phyloP scores from a whole-genome alignment of 2,329 filamentous ascomycete genomes.

The Sordariomycetes sp. region DNA sequence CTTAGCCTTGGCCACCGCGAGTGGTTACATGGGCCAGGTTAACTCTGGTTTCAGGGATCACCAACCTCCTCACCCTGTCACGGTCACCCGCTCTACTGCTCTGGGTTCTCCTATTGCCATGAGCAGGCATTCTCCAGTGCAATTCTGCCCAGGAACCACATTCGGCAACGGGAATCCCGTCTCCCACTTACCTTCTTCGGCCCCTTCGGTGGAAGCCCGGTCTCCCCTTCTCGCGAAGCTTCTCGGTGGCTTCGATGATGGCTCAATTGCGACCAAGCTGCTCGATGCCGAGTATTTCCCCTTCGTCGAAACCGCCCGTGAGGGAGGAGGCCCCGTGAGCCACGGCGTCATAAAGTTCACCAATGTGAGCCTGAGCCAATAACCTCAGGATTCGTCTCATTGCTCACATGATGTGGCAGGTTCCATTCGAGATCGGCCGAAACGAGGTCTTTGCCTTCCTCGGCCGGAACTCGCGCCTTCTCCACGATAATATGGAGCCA shows the following conservation, averaged over 20 bases:
- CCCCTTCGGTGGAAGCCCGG: not conserved
- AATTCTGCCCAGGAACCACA: not conserved
- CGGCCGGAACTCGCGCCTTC: slow-evolving; percentile 40
- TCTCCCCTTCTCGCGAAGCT: slow-evolving; percentile 19
- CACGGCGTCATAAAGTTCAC: slow-evolving; percentile 33
- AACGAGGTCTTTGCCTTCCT: slow-evolving; percentile 45
- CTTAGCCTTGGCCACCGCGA: not conserved
- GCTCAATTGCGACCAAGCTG: slow-evolving; percentile 20
- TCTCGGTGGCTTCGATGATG: slow-evolving; percentile 15
- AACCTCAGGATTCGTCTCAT: not conserved
- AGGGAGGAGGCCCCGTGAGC: slow-evolving; percentile 13
- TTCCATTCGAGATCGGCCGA: slow-evolving; percentile 36
- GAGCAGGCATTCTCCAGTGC: not conserved
- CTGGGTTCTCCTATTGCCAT: not conserved
- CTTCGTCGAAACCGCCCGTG: slow-evolving; percentile 25
- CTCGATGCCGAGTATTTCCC: slow-evolving; percentile 28
- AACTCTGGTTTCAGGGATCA: not conserved
- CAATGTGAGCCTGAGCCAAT: slow-evolving; percentile 26
- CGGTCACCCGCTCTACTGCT: not conserved
- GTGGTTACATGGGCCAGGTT: not conserved
- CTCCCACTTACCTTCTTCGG: not conserved
- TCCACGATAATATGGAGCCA: slow-evolving; percentile 39
- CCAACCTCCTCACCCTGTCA: not conserved
- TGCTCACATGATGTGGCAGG: not conserved
- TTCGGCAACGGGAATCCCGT: not conserved